These are phyloP conservation scores for Vanderwaltozyma polyspora DNA, from an alignment of 805 yeast genomes.

Conservation along the genomic window DNA sequence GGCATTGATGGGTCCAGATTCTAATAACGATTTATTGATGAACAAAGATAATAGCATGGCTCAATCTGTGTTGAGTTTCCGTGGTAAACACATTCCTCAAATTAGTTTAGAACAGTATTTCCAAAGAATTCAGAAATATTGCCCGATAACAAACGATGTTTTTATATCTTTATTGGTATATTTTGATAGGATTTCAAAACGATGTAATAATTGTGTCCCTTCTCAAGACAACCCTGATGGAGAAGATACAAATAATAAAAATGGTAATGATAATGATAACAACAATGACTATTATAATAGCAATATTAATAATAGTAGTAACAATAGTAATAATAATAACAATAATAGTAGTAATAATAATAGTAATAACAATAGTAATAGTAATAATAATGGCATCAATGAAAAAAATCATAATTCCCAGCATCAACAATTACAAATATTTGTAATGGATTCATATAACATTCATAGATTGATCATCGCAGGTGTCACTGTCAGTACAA, in stretches of 20 bases:
- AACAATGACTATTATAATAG: too few relatives aligned
- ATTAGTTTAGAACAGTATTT: conserved; percentile 83
- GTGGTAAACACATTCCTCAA: conserved; percentile 95
- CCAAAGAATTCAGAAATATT: conserved; percentile 82
- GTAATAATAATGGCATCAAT: conserved; percentile 5
- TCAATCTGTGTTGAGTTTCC: conserved; percentile 63
- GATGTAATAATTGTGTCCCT: conserved; percentile 24
- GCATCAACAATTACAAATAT: conserved; percentile 43
- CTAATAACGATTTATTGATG: background rate
- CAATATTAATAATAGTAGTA: background rate
- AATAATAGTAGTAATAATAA: conserved; percentile 1
- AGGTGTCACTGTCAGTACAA: conserved; percentile 90
- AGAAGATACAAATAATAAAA: background rate
- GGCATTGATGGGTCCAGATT: conserved; percentile 20
- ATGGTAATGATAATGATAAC: background rate
- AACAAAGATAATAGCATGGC: conserved; percentile 22
- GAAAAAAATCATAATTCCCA: conserved; percentile 2
- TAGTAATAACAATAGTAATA: conserved; percentile 5
- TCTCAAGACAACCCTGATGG: background rate
- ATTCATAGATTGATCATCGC: conserved; percentile 89
- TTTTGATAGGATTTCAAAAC: conserved; percentile 85
- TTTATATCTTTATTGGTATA: conserved; percentile 82
- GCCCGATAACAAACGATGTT: conserved; percentile 98
- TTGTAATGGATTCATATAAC: conserved; percentile 92
- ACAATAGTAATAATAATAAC: background rate